Conservation (phyloP, 2,329 filamentous ascomycete species). For the Chrysoporthe austroafricana region DNA sequence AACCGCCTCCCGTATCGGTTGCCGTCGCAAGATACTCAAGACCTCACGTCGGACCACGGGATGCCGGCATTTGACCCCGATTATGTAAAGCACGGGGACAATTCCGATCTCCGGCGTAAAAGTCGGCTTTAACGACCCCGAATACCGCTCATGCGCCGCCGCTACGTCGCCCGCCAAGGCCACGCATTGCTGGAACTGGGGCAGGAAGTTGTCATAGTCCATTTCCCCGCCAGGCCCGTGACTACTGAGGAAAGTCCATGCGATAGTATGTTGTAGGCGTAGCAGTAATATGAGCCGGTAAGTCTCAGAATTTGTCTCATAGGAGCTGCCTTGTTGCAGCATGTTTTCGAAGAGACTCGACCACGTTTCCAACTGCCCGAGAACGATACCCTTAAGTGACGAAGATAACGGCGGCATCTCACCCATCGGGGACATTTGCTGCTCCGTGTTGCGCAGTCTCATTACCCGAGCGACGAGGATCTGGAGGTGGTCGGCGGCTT, state of each 20-base stretch:
- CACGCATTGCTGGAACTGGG: not conserved
- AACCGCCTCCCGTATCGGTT: not conserved
- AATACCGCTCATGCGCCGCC: not conserved
- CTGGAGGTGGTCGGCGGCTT: constrained; percentile 1
- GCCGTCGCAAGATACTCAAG: not conserved
- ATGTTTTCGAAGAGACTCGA: not conserved
- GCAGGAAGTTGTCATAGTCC: not conserved
- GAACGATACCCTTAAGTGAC: not conserved
- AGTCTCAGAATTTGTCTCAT: not conserved
- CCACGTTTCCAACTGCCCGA: constrained; percentile 1
- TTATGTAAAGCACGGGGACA: not conserved
- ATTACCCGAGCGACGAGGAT: not conserved
- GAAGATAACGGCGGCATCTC: not conserved
- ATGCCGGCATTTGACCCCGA: not conserved
- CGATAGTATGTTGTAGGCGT: not conserved
- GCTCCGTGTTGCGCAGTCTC: not conserved
- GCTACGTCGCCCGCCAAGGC: not conserved
- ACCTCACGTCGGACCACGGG: not conserved
- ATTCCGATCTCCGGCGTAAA: not conserved
- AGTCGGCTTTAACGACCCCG: not conserved
- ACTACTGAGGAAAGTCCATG: constrained; percentile 2
- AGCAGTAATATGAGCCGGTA: not conserved
- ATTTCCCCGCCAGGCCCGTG: not conserved
- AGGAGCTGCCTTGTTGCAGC: not conserved
- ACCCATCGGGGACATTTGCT: not conserved